Evolutionary conservation across 2,329 filamentous ascomycete species (phyloP), one percentile per base, ranked within the genome.

Genomic region (Claviceps monticola): DNA sequence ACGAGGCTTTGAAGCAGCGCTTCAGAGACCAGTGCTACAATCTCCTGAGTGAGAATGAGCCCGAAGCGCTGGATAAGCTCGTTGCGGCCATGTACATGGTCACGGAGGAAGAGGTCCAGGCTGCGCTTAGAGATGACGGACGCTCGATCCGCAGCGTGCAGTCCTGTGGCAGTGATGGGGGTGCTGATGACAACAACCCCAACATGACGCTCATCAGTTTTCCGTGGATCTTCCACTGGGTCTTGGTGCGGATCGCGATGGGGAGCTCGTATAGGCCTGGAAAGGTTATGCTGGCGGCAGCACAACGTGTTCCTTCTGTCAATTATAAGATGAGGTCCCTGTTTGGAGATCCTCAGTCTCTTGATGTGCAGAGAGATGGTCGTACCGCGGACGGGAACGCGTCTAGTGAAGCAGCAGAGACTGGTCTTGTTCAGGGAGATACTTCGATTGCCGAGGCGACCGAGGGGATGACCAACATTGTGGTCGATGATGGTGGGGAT

Each of bases 1-100:
- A 84, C 1, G 71, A 71, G 1, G 72, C 73, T 0, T 69, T 97
- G 29, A 87, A 83, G 60, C 73, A 84, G 7, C 74, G 80, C 7
- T 93, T 88, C 66, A 79, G 80, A 9, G 74, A 78, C 0, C 65
- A 79, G 5, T 90, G 88, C 60, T 77, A 79, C 50, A 72, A 82
- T 36, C 76, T 76, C 53, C 82, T 82, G 0, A 85, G 82, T 1
- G 75, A 78, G 8, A 53, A 72, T 9, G 75, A 81, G 1, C 76
- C 79, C 43, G 67, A 76, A 1, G 66, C 72, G 8, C 64, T 96
- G 1, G 82, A 79, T 3, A 82, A 78, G 0, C 86, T 96, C 59
- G 80, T 90, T 7, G 83, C 86, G 1, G 90, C 89, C 46, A 93
- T 95, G 81, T 98, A 98, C 66, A 80, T 74, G 19, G 79, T 94